A percentile compares a stretch with the other conserved stretches of the same genome.
phyloP scores from a whole-genome alignment of 1,139 yeast species.

The Waltiozyma solani region DNA sequence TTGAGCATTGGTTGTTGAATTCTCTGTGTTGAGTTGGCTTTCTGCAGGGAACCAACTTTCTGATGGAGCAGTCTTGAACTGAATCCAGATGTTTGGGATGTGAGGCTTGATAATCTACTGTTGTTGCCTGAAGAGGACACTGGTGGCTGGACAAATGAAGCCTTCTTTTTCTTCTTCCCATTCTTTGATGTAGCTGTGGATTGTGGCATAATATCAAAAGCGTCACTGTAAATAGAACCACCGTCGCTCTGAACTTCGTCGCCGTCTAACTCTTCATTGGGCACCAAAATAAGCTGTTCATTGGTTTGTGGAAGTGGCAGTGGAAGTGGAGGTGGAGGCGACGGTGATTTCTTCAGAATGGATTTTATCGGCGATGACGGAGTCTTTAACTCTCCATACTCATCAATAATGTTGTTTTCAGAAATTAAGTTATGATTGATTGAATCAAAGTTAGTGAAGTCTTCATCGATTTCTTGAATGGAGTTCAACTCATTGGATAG shows the following conservation, averaged over 20 bases:
- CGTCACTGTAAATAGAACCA: conserved; percentile 18
- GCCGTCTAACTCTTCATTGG: conserved; percentile 3
- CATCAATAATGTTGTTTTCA: neutral
- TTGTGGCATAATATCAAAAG: conserved; percentile 12
- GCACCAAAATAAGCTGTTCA: neutral
- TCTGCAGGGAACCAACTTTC: no score
- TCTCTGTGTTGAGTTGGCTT: no score
- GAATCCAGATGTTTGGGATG: neutral
- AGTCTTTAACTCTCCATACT: neutral
- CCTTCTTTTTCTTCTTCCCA: neutral
- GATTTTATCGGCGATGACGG: conserved; percentile 2
- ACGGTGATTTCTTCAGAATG: conserved; percentile 9
- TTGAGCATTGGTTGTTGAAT: neutral
- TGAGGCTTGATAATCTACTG: neutral
- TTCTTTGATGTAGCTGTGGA: neutral
- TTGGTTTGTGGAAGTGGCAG: neutral
- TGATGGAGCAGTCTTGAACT: no score
- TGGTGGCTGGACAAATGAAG: neutral
- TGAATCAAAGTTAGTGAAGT: neutral
- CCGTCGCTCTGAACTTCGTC: conserved; percentile 12
- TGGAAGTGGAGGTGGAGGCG: neutral
- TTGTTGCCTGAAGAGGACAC: neutral
- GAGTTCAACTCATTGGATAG: conserved; percentile 14
- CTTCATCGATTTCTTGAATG: conserved; percentile 11
- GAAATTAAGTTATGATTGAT: neutral